Base-by-base conservation (phyloP, 495 filamentous ascomycete genomes). In the Penicillium pancosmium region DNA sequence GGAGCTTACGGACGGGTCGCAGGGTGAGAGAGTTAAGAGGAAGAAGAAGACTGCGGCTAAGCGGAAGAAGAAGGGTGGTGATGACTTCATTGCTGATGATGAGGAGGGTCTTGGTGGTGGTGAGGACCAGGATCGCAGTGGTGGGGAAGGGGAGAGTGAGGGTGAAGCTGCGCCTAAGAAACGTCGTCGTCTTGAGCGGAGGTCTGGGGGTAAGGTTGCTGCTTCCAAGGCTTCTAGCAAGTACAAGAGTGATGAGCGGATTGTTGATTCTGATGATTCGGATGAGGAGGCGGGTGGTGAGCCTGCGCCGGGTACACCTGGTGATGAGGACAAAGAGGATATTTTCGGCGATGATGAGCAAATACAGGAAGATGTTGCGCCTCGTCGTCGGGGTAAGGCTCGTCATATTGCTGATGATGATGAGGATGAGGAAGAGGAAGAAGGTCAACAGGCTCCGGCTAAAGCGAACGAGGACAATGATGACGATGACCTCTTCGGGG, bases 241-340 rank as follows among this genome's bases (percentile, higher is more conserved):
- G 66, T 94, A 82, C 73, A 96, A 95, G 81, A 89, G 86, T 54
- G 86, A 78, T 38, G 91, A 95, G 71, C 82, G 89, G 56, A 86
- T 96, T 27, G 87, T 90, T 36, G 89, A 92, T 52, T 89, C 86
- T 54, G 88, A 89, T 54, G 79, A 81, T 12, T 82, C 85, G 43
- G 83, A 81, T 31, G 83, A 77, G 10, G 74, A 68, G 16, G 62
- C 35, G 1, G 60, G 50, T 44, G 66, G 34, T 33, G 36, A 44
- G 15, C 7, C 41, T 44, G 68, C 65, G 7, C 60, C 64, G 4
- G 57, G 18, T 48, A 52, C 34, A 10, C 55, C 55, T 21, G 59
- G 49, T 19, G 75, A 31, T 13, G 75, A 71, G 10, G 74, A 80
- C 15, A 53, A 61, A 19, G 73, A 67, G n/a, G 68, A 70, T 52